Percentiles rank a stretch among this genome's conserved stretches.
These are phyloP conservation scores for Wickerhamiella spandovensis DNA, from an alignment of 805 yeast species.

Conservation along the genomic window DNA sequence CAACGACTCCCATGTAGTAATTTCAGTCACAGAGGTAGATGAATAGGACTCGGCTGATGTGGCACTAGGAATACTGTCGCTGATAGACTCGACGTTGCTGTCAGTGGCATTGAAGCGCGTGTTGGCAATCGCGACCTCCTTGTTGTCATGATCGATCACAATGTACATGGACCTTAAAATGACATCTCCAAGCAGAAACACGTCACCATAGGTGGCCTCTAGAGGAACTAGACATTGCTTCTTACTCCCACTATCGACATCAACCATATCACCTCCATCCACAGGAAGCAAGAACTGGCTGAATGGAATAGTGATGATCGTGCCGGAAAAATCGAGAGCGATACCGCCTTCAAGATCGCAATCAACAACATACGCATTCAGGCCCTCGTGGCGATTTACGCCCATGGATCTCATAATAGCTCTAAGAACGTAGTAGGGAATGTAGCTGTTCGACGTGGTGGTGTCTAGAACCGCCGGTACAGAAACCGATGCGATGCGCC, in stretches of 20 bases:
- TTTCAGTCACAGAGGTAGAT: constrained; percentile 5
- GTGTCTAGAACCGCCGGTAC: constrained; percentile 30
- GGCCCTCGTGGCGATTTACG: constrained; percentile 24
- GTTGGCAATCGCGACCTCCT: constrained; percentile 43
- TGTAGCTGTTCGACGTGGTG: constrained; percentile 21
- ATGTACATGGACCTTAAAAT: constrained; percentile 52
- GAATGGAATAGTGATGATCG: constrained; percentile 34
- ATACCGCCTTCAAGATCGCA: constrained; percentile 28
- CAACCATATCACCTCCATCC: constrained; percentile 5
- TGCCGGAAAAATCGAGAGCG: constrained; percentile 39
- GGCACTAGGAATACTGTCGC: constrained; percentile 16
- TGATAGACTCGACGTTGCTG: constrained; percentile 7
- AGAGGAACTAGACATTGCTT: constrained; percentile 19
- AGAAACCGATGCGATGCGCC: constrained; percentile 30
- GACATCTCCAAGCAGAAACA: constrained; percentile 47
- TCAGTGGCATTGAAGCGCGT: constrained; percentile 20
- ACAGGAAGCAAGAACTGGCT: constrained; percentile 15
- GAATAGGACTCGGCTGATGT: constrained; percentile 15
- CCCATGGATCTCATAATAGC: constrained; percentile 24
- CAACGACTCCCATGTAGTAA: background rate
- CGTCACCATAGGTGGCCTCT: constrained; percentile 11
- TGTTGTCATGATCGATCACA: constrained; percentile 53
- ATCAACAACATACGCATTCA: constrained; percentile 27
- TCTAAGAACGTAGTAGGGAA: constrained; percentile 26
- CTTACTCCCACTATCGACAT: constrained; percentile 14